Percentiles rank a stretch among this genome's conserved stretches.
Conservation (phyloP, 495 filamentous ascomycete genomes). For the Aspergillus coremiiformis region DNA sequence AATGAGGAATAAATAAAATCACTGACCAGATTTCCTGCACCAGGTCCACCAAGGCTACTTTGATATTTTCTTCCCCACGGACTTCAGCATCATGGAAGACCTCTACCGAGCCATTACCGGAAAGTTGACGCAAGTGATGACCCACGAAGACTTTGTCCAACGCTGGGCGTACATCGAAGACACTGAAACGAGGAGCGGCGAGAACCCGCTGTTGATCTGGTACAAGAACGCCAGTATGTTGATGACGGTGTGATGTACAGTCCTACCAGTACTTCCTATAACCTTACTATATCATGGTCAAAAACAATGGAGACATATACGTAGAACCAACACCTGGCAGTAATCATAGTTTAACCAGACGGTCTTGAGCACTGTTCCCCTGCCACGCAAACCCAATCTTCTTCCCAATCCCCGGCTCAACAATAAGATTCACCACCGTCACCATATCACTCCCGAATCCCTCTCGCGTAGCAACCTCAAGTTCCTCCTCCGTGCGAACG, state of each 20-base stretch:
- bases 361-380: conserved; percentile 8
- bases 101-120: conserved; percentile 89
- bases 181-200: conserved; percentile 78
- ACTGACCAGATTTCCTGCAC: conserved; percentile 6
- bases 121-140: conserved; percentile 73
- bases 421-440: conserved; percentile 51
- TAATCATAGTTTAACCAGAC: conserved; percentile 13
- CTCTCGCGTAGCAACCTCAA: conserved; percentile 44
- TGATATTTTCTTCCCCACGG: conserved; percentile 95
- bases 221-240: conserved; percentile 91
- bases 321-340: neutral
- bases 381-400: conserved; percentile 41
- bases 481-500: conserved; percentile 46
- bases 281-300: neutral
- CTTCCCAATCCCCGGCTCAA: conserved; percentile 47
- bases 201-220: conserved; percentile 89
- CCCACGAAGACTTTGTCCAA: conserved; percentile 83
- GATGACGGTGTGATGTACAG: conserved; percentile 56
- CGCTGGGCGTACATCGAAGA: conserved; percentile 87
- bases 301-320: neutral
- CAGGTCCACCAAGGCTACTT: conserved; percentile 98
- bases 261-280: no score
- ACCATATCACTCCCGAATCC: conserved; percentile 43
- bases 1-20: neutral
- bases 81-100: conserved; percentile 81